Percentiles rank a stretch among this genome's conserved stretches.
These are phyloP conservation scores for Allium cepa DNA, from an alignment of 106 monocot genomes.

Conservation along the genomic window DNA sequence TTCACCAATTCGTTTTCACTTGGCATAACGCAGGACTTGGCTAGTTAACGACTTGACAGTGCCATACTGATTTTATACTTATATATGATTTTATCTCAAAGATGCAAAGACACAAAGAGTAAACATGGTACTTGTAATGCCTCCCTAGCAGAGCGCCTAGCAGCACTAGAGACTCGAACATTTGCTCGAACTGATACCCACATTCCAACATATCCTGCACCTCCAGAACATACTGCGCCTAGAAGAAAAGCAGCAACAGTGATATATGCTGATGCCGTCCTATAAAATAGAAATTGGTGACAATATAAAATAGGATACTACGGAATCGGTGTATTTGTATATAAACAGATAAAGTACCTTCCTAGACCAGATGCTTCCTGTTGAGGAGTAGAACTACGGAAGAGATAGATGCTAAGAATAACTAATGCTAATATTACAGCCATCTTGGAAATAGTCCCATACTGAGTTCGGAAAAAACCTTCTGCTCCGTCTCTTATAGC, in stretches of 20 bases:
- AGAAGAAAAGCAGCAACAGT: conserved; percentile 94
- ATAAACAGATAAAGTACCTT: conserved; percentile 37
- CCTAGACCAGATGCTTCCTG: conserved; percentile 91
- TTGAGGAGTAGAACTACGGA: conserved; percentile 79
- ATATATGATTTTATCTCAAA: too few relatives aligned
- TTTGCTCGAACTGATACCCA: conserved; percentile 99
- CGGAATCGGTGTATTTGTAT: conserved; percentile 1
- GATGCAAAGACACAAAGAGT: too few relatives aligned
- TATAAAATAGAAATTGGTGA: conserved; percentile 16
- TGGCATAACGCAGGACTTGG: too few relatives aligned
- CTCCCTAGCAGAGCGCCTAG: conserved; percentile 94
- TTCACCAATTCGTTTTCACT: too few relatives aligned
- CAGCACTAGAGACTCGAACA: conserved; percentile 98
- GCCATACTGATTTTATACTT: too few relatives aligned
- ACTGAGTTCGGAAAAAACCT: conserved; percentile 96
- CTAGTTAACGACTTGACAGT: too few relatives aligned
- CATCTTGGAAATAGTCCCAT: conserved; percentile 99
- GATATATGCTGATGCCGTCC: conserved; percentile 74
- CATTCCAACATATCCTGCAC: conserved; percentile 99
- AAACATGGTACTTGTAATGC: conserved; percentile 66
- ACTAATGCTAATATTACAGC: conserved; percentile 75
- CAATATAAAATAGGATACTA: background rate
- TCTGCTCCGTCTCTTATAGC: conserved; percentile 99
- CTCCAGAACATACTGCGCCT: conserved; percentile 90
- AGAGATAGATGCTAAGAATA: conserved; percentile 85